phyloP scores from a whole-genome alignment of 371 early-diverging fungal species.

The Dichotomocladium elegans region DNA sequence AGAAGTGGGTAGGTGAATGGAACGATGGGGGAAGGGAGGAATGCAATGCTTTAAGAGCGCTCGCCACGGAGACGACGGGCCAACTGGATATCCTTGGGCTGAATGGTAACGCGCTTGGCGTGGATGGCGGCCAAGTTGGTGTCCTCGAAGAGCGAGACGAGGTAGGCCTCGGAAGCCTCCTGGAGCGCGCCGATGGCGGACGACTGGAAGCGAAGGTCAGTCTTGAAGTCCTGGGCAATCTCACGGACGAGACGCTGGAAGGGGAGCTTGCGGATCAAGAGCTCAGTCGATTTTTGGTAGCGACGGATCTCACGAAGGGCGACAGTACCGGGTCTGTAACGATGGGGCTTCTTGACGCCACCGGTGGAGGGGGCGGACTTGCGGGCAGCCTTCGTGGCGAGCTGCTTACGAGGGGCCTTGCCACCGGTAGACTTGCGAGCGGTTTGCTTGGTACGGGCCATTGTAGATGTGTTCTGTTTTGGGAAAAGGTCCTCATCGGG shows the following conservation, averaged over 20 bases:
- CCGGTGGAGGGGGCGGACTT: constrained; percentile 52
- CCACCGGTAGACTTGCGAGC: constrained; percentile 99
- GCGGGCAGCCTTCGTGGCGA: constrained; percentile 92
- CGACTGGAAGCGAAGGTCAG: constrained; percentile 97
- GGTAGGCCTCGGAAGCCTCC: constrained; percentile 98
- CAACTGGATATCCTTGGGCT: constrained; percentile 96
- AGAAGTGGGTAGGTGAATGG: not conserved
- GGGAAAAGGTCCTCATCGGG: too few species aligned
- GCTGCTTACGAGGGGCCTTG: constrained; percentile 97
- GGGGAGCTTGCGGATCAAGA: constrained; percentile 97
- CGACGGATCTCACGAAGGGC: constrained; percentile 97
- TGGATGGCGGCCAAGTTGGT: constrained; percentile 99
- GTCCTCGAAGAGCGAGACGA: constrained; percentile 95
- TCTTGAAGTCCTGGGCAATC: constrained; percentile 96
- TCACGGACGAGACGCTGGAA: constrained; percentile 98
- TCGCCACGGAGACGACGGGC: constrained; percentile 91
- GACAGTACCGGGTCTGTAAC: constrained; percentile 88
- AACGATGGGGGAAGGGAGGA: not conserved
- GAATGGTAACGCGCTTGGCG: constrained; percentile 99
- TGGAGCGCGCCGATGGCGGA: constrained; percentile 98
- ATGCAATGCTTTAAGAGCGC: constrained; percentile 54
- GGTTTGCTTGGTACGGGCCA: constrained; percentile 98
- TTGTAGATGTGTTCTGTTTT: constrained; percentile 36
- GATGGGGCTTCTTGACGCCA: constrained; percentile 80
- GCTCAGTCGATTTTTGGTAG: constrained; percentile 97